Conservation (phyloP, 805 yeast species). For the Candida montana region DNA sequence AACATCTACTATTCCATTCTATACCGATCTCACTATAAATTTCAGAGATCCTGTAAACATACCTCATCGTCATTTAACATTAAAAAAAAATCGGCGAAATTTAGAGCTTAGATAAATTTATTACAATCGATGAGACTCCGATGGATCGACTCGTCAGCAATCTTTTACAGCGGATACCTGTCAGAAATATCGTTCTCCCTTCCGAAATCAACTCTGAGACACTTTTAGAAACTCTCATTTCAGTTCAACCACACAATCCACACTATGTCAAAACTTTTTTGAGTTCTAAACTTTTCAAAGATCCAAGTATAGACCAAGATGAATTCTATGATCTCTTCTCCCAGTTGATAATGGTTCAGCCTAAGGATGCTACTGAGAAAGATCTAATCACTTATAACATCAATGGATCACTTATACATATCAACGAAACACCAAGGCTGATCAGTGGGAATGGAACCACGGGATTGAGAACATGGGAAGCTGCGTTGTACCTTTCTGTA, state of each 20-base stretch:
- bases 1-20: too few relatives aligned
- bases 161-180: constrained; percentile 22
- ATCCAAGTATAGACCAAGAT: constrained; percentile 33
- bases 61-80: too few relatives aligned
- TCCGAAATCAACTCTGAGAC: constrained; percentile 9
- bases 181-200: constrained; percentile 10
- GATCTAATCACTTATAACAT: constrained; percentile 32
- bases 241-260: constrained; percentile 35
- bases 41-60: too few relatives aligned
- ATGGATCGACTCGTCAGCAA: constrained; percentile 18
- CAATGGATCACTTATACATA: constrained; percentile 22
- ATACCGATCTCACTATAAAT: too few relatives aligned
- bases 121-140: too few relatives aligned
- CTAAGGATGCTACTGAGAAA: constrained; percentile 22
- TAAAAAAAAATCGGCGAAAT: too few relatives aligned
- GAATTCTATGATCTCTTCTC: constrained; percentile 31
- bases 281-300: constrained; percentile 23
- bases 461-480: constrained; percentile 93
- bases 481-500: constrained; percentile 62
- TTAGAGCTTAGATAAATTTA: too few relatives aligned
- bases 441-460: constrained; percentile 79
- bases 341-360: constrained; percentile 21
- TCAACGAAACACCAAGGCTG: constrained; percentile 57
- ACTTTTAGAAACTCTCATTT: constrained; percentile 18
- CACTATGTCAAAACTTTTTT: constrained; percentile 46